Percentiles rank a stretch among this genome's conserved stretches.
These are phyloP conservation scores for Collariella sp. DNA, from an alignment of 495 filamentous ascomycete genomes.

Conservation along the genomic window DNA sequence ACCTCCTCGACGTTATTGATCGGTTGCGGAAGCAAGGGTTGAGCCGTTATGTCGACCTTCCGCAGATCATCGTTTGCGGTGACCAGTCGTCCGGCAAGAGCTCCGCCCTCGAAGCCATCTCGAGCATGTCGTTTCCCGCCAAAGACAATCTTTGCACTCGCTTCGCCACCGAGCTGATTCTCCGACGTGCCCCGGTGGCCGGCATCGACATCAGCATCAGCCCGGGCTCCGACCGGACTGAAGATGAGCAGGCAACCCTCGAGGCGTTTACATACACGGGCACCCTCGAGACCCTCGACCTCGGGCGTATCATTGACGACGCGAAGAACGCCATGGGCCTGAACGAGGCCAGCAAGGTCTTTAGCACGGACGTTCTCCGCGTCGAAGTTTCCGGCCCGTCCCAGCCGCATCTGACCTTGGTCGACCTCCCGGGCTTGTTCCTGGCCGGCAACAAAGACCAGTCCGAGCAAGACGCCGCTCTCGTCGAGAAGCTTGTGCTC, in stretches of 20 bases:
- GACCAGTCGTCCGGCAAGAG: conserved; percentile 53
- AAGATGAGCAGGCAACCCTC: background rate
- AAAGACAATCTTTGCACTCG: conserved; percentile 46
- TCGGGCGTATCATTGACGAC: conserved; percentile 38
- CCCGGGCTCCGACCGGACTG: conserved; percentile 2
- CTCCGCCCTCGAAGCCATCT: conserved; percentile 62
- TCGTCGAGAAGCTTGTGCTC: conserved; percentile 46
- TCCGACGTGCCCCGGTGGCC: conserved; percentile 36
- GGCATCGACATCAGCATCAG: conserved; percentile 21
- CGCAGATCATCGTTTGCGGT: conserved; percentile 15
- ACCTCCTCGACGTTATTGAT: conserved; percentile 9
- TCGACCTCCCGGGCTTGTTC: conserved; percentile 59
- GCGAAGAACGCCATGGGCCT: conserved; percentile 35
- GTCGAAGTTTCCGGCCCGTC: conserved; percentile 55
- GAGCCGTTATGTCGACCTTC: conserved; percentile 8
- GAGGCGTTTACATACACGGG: conserved; percentile 10
- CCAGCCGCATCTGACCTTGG: conserved; percentile 53
- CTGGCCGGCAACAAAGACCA: conserved; percentile 38
- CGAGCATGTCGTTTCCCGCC: conserved; percentile 52
- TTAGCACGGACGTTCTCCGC: conserved; percentile 54
- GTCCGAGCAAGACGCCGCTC: conserved; percentile 33
- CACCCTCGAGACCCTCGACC: conserved; percentile 24
- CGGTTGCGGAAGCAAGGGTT: conserved; percentile 3
- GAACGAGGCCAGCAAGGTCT: conserved; percentile 21
- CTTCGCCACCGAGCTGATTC: conserved; percentile 50